phyloP scores from a whole-genome alignment of 495 filamentous ascomycete genomes.

The Lasiosphaeria ovina region DNA sequence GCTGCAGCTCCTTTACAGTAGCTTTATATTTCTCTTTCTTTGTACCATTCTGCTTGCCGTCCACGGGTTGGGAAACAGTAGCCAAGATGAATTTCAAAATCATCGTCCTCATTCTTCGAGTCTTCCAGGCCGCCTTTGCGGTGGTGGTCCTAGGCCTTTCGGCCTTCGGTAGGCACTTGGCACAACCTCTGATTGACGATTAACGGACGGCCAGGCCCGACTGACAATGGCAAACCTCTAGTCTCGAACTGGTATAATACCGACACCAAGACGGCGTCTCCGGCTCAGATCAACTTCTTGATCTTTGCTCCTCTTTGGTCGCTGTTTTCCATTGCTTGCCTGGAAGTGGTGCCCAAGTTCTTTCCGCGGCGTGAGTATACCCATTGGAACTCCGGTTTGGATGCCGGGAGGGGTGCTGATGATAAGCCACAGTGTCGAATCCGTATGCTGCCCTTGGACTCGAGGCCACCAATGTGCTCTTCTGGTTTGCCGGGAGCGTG shows the following conservation, averaged over 20 bases:
- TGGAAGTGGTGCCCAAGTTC: constrained; percentile 62
- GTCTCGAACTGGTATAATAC: constrained; percentile 54
- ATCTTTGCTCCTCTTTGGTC: constrained; percentile 68
- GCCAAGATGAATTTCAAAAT: constrained; percentile 17
- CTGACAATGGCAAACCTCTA: constrained; percentile 23
- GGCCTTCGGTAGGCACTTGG: constrained; percentile 60
- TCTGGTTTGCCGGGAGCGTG: constrained; percentile 81
- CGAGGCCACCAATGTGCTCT: constrained; percentile 66
- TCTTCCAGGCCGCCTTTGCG: constrained; percentile 60
- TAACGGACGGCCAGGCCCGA: neutral
- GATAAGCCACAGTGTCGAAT: constrained; percentile 45
- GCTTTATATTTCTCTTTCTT: neutral
- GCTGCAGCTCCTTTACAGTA: constrained; percentile 18
- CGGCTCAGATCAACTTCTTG: constrained; percentile 67
- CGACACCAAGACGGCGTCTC: constrained; percentile 44
- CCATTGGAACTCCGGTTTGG: constrained; percentile 15
- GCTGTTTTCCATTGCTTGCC: constrained; percentile 60
- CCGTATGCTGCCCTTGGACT: constrained; percentile 58
- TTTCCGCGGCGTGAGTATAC: constrained; percentile 36
- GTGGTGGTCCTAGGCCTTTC: constrained; percentile 66
- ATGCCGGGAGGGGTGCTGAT: neutral
- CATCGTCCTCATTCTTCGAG: constrained; percentile 33
- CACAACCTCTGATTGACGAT: too few relatives aligned
- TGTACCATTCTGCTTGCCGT: neutral
- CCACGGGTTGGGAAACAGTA: neutral